Base-by-base conservation (phyloP, 2,329 filamentous ascomycete genomes). In the Grosmannia penicillata region DNA sequence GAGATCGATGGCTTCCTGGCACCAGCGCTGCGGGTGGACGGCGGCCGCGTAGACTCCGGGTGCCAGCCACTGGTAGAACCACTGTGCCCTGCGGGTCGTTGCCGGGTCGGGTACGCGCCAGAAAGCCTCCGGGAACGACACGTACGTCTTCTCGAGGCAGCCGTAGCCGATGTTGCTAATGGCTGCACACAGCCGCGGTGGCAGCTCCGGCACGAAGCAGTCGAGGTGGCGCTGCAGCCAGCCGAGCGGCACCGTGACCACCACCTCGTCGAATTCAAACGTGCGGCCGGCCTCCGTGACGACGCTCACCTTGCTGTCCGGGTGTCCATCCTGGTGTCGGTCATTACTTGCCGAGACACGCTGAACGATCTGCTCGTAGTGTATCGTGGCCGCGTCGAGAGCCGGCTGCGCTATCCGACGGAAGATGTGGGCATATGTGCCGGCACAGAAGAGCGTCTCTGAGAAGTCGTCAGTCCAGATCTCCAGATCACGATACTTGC, bases 1-100 rank as follows among this genome's bases (percentile, higher is more conserved):
- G 18, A 94, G 69, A 41, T 89, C 86, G 41, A 93, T 66, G 38
- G 75, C 71, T 58, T 89, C 79, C 55, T 84, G 80, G 44, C 76
- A 73, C 82, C 83, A 91, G 43, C 65, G 58, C 6, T 66, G 49
- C 2, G 75, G 70, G 47, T 79, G 2, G 73, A 70, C 36, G 69
- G 59, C 0, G 61, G 45, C n/a, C 0, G 77, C 69, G 53, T 93
- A 93, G 38, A 40, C 31, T 2, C 53, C 57, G 3, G 85, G 85
- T 1, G 74, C 60, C 26, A 86, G 68, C 70, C 84, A 93, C 51
- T 85, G 77, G 31, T 75, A 76, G 56, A 89, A 87, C 19, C 79
- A 75, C 5, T 77, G 67, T 26, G 72, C 62, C 33, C 59, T 59
- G 25, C 59, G 53, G 10, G 56, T 54, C 2, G 19, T 29, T 17